phyloP scores from a whole-genome alignment of 225 moss, liverwort and hornwort species.

The Polytrichum commune region DNA sequence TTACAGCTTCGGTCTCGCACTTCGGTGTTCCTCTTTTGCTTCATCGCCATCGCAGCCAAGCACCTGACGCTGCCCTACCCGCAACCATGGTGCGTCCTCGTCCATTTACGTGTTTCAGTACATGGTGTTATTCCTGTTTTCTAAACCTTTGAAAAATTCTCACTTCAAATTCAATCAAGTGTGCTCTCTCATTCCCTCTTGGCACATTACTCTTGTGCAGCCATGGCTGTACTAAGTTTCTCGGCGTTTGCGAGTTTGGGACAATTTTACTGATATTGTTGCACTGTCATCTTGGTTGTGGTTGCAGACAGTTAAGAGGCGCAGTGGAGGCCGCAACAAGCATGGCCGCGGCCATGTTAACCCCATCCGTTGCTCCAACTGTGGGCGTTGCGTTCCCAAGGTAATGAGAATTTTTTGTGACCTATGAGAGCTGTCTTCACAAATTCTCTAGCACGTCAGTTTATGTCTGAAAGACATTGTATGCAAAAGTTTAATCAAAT shows the following conservation, averaged over 20 bases:
- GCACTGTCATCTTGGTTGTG: background rate
- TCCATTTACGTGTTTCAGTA: too few relatives aligned
- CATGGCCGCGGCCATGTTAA: constrained; percentile 95
- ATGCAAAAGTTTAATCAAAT: too few relatives aligned
- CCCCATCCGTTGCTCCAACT: constrained; percentile 92
- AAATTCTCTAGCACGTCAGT: too few relatives aligned
- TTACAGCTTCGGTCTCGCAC: background rate
- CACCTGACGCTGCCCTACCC: background rate
- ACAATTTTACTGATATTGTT: background rate
- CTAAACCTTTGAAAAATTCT: too few relatives aligned
- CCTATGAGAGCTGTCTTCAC: too few relatives aligned
- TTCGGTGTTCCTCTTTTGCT: background rate
- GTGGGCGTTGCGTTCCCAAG: constrained; percentile 93
- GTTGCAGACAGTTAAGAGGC: constrained; percentile 75
- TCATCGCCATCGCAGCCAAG: background rate
- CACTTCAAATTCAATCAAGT: too few relatives aligned
- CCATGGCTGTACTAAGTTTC: too few relatives aligned
- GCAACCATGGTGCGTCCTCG: background rate
- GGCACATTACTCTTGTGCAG: too few relatives aligned
- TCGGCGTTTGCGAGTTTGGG: too few relatives aligned
- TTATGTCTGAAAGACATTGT: too few relatives aligned
- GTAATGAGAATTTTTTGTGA: constrained; percentile 14
- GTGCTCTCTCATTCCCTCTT: too few relatives aligned
- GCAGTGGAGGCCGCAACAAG: constrained; percentile 92
- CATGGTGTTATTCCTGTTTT: too few relatives aligned